These are phyloP conservation scores for Typha latifolia DNA, from an alignment of 176 grass and related monocot genomes.

Conservation along the genomic window DNA sequence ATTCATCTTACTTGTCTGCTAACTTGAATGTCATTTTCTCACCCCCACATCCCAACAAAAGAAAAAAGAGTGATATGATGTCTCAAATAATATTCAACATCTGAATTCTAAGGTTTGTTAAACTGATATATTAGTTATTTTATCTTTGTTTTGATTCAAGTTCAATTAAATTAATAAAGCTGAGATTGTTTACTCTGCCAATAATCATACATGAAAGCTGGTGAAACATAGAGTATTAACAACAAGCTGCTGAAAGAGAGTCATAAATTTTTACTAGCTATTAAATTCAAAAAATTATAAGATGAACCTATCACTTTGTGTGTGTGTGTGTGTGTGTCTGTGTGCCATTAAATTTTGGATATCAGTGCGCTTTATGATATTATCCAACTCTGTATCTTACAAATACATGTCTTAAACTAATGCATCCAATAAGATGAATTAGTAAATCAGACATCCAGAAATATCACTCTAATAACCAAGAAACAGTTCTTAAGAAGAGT, in stretches of 20 bases:
- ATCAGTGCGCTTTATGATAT: background rate
- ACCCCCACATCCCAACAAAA: too few relatives aligned
- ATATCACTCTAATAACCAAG: background rate
- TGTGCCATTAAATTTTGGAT: too few relatives aligned
- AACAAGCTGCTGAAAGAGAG: too few relatives aligned
- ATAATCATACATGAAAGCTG: too few relatives aligned
- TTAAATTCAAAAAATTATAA: too few relatives aligned
- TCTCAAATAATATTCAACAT: background rate
- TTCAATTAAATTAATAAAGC: background rate
- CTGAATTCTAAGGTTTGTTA: too few relatives aligned
- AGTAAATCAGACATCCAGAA: background rate
- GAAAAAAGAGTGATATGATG: background rate
- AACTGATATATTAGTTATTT: background rate
- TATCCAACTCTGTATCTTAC: background rate
- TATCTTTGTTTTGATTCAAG: background rate
- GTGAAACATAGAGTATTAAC: too few relatives aligned
- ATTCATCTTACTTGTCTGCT: background rate
- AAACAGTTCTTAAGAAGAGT: background rate
- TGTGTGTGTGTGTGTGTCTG: too few relatives aligned
- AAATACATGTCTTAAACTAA: background rate
- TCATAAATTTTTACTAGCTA: too few relatives aligned
- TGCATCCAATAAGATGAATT: background rate
- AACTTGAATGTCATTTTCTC: background rate
- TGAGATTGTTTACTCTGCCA: too few relatives aligned
- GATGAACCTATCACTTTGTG: too few relatives aligned